phyloP scores from a whole-genome alignment of 345 rosid genomes.

The Populus ilicifolia region DNA sequence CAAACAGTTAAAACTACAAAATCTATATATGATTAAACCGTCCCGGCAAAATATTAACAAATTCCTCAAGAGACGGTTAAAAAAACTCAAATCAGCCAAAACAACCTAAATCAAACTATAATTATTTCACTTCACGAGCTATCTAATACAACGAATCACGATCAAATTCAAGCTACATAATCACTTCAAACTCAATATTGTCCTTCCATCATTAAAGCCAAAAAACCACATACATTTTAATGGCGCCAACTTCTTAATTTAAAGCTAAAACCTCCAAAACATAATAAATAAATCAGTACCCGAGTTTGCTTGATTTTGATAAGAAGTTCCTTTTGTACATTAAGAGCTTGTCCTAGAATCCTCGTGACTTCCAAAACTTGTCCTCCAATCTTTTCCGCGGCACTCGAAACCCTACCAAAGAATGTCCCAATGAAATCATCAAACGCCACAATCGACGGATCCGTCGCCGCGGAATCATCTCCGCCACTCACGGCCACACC shows the following conservation, averaged over 20 bases:
- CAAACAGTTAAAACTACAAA: not conserved
- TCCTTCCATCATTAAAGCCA: no score
- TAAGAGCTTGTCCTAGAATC: constrained; percentile 62
- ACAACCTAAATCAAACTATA: no score
- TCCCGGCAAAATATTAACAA: not conserved
- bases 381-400: constrained; percentile 92
- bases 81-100: no score
- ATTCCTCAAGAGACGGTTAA: not conserved
- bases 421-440: constrained; percentile 58
- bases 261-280: not conserved
- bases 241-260: not conserved
- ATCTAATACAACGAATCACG: no score
- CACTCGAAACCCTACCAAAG: constrained; percentile 48
- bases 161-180: no score
- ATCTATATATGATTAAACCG: not conserved
- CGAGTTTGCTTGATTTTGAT: constrained; percentile 60
- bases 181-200: no score
- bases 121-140: no score
- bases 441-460: constrained; percentile 77
- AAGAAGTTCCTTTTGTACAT: constrained; percentile 62
- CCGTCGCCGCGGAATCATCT: constrained; percentile 32
- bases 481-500: constrained; percentile 9
- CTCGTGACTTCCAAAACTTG: constrained; percentile 68
- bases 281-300: constrained; percentile 26
- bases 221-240: not conserved